Base-by-base conservation (phyloP, 768 basidiomycete genomes). In the Lactarius akahatsu region DNA sequence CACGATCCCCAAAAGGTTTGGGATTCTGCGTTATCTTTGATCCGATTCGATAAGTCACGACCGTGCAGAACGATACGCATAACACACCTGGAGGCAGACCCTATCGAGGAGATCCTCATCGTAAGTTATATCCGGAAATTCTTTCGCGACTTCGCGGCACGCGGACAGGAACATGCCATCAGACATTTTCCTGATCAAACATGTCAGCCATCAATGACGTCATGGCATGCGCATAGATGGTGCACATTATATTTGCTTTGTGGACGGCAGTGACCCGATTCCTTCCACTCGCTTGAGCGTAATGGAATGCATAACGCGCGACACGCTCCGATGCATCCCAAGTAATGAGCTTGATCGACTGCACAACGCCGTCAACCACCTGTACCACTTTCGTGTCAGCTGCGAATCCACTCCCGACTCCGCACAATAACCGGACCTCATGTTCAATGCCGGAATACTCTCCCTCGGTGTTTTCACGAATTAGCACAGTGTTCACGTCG, bases 391-490 rank as follows among this genome's bases (percentile, higher is more conserved):
- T 61, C 68, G 70, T 34, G n/a, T 62, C 59, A 64, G 40, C 41
- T 59, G 56, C 47, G 38, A 45, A 64, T 57, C 52, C 66, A 67
- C 38, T 61, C 20, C 9, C 36, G 13, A 30, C 26, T 52, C 34
- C 59, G 64, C 26, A 32, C 43, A 59, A 26, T 61, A 45, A 38
- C 62, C 79, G 13, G 66, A 94, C 95, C 86, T 98, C 96, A 77
- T 99, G 97, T 78, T 99, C 97, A 72, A 99, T 98, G 72, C 97
- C 97, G 66, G 96, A 98, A 79, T 99, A 99, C 78, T 99, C 97
- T 77, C 97, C 97, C 79, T 99, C 97, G 10, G 97, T 99, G 78
- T 99, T 99, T 81, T 99, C 97, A 75, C 97, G 94, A 76, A 99
- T 99, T 71, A 99, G 82, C 61, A 98, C 95, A 30, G 94, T 96